Evolutionary conservation across 108 stramenopile genomes (phyloP).

Genomic region (Pseudonitzschia delicatissima): DNA sequence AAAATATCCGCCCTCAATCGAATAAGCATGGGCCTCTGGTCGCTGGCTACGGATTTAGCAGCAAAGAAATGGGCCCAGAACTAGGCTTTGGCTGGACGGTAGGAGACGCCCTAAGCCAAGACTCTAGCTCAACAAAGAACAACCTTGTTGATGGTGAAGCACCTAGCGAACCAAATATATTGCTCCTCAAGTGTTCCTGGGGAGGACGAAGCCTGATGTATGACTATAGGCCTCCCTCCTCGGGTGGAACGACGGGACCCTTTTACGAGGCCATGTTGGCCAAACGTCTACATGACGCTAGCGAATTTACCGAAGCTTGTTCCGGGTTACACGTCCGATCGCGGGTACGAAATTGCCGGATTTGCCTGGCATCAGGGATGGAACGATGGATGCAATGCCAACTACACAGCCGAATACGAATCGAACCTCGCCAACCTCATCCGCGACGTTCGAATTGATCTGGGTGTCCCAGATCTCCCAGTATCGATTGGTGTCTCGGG

Average conservation of each 20-base stretch:
- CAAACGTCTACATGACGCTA: constrained; percentile 13
- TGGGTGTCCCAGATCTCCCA: constrained; percentile 22
- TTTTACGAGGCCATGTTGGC: constrained; percentile 16
- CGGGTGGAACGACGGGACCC: constrained; percentile 11
- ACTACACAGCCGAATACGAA: constrained; percentile 29
- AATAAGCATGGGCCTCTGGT: constrained; percentile 5
- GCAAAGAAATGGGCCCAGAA: constrained; percentile 34
- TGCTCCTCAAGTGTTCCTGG: constrained; percentile 43
- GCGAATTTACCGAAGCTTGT: constrained; percentile 4
- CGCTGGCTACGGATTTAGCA: constrained; percentile 15
- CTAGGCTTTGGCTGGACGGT: constrained; percentile 35
- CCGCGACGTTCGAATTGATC: constrained; percentile 35
- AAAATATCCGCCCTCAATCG: background rate
- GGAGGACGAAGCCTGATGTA: constrained; percentile 33
- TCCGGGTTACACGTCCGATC: constrained; percentile 7
- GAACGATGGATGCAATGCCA: constrained; percentile 36
- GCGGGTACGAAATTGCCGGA: constrained; percentile 29
- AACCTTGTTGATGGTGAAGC: background rate
- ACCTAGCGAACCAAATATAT: background rate
- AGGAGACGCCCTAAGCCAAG: constrained; percentile 1
- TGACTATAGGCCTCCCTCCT: constrained; percentile 46
- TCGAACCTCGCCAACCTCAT: constrained; percentile 40
- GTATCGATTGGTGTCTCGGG: constrained; percentile 38
- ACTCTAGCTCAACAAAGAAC: background rate
- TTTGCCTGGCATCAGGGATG: constrained; percentile 56